phyloP scores from a whole-genome alignment of 495 filamentous ascomycete genomes.

The Usnea hakonensis region DNA sequence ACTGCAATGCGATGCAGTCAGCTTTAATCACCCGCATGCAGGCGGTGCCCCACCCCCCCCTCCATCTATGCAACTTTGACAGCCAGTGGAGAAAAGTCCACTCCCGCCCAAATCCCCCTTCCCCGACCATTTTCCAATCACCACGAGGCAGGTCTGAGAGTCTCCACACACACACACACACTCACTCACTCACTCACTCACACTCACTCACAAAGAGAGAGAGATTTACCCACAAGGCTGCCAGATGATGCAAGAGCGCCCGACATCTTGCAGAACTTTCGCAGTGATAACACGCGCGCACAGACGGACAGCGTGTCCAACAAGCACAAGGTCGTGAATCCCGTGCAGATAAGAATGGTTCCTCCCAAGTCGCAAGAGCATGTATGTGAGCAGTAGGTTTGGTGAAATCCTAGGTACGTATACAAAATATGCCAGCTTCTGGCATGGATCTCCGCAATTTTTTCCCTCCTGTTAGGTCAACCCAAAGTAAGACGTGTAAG shows the following conservation, averaged over 20 bases:
- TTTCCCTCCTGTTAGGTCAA: too few relatives aligned
- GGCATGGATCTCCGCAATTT: too few relatives aligned
- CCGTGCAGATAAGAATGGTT: neutral
- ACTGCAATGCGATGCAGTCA: neutral
- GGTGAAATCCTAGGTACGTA: too few relatives aligned
- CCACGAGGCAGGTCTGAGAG: too few relatives aligned
- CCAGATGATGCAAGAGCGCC: neutral
- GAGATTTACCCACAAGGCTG: neutral
- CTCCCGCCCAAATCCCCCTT: neutral
- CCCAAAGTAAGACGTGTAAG: neutral
- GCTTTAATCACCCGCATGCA: neutral
- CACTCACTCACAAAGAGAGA: neutral
- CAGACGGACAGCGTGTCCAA: neutral
- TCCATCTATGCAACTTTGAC: neutral
- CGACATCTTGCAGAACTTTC: neutral
- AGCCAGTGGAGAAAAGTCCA: neutral
- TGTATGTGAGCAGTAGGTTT: too few relatives aligned
- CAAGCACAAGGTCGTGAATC: neutral
- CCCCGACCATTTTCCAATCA: neutral
- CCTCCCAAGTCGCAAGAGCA: too few relatives aligned
- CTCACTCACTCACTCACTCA: too few relatives aligned
- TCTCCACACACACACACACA: neutral
- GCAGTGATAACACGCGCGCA: neutral
- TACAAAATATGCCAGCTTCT: too few relatives aligned
- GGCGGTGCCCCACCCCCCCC: too few relatives aligned